Evolutionary conservation across 192 early-diverging fungal genomes (phyloP), one percentile per base, ranked within the genome.

Genomic region (Podila minutissima): DNA sequence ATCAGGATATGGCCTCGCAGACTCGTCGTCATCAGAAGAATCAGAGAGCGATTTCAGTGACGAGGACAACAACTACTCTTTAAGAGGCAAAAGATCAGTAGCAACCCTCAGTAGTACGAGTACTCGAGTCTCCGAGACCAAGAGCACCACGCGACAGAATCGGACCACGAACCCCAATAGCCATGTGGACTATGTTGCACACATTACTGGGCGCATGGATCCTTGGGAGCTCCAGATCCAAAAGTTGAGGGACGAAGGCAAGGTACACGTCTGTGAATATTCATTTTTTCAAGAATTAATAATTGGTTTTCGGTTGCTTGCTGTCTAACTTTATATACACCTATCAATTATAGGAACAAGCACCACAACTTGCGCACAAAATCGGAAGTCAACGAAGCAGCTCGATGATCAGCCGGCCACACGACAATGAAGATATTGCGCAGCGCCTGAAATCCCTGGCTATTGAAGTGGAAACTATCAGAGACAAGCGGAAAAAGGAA

Each of bases 121-220:
- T 24, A 22, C 53, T 55, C 53, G 6, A 55, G 4, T 22, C 0
- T 24, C 53, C 5, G 53, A 55, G 22, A 55, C 53, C 20, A 55
- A 8, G 53, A 24, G 17, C 53, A 55, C 22, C n/a, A 2, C 8
- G 11, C n/a, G 17, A 26, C 12, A 55, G 53, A 55, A 55, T 63
- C 15, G 37, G n/a, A 13, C 37, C 35, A 63, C 33, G 15, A 20
- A 63, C 35, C 62, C 35, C n/a, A n/a, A 37, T n/a, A 63, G 62
- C 33, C 62, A 29, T 20, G 62, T 35, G 15, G 62, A 64, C 51
- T 81, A 81, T 61, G 71, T 81, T 7, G 70, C 77, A n/a, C 77
- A 69, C 26, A 72, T 81, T 49, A 81, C 77, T 0, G 77, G 77
- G 33, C 71, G 71, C 7, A 72, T 81, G 20, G 71, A 81, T 51